Conservation (phyloP, 805 yeast genomes). For the Schwanniomyces sp. region DNA sequence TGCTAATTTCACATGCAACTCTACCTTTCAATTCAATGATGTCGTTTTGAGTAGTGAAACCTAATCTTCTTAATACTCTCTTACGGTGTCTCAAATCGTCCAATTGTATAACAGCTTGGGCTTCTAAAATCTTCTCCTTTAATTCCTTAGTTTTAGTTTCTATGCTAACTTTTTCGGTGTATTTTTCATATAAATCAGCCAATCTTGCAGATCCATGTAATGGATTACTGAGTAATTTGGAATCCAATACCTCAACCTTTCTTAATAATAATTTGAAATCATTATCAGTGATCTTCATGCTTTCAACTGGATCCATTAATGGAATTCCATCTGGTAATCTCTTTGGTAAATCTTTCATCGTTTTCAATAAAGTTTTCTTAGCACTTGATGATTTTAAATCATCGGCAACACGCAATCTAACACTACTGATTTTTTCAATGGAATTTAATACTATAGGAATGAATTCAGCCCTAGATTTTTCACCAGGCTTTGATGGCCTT, state of each 20-base stretch:
- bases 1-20: conserved; percentile 94
- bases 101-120: conserved; percentile 88
- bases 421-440: conserved; percentile 70
- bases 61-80: conserved; percentile 87
- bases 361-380: conserved; percentile 64
- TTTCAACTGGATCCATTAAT: conserved; percentile 83
- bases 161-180: conserved; percentile 61
- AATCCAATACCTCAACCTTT: conserved; percentile 80
- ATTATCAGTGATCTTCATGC: conserved; percentile 87
- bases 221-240: conserved; percentile 71
- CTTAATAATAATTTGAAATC: conserved; percentile 70
- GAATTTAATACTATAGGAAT: conserved; percentile 85
- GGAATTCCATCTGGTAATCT: conserved; percentile 92
- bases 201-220: conserved; percentile 61
- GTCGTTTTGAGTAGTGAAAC: conserved; percentile 83
- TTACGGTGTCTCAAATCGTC: conserved; percentile 93
- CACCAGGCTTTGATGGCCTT: conserved; percentile 76
- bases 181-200: conserved; percentile 61
- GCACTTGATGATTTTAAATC: conserved; percentile 56
- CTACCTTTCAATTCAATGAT: conserved; percentile 95
- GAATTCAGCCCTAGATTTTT: conserved; percentile 68
- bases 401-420: conserved; percentile 81
- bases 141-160: conserved; percentile 57
- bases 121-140: conserved; percentile 69
- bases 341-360: conserved; percentile 75